Evolutionary conservation across 495 filamentous ascomycete genomes (phyloP), one percentile per base, ranked within the genome.

Genomic region (Terfezia boudieri): DNA sequence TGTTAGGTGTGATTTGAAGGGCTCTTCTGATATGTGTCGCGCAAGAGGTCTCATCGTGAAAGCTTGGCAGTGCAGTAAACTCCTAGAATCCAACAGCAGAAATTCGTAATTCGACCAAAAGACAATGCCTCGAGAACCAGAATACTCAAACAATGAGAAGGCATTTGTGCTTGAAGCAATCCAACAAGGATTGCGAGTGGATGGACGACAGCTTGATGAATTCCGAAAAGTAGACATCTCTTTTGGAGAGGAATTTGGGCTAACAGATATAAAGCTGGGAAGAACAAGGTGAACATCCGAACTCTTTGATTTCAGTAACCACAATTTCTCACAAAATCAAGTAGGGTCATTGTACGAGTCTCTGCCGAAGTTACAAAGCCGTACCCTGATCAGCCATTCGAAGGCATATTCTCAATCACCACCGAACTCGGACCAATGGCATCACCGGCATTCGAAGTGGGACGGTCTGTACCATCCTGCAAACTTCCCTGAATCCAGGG

Each of bases 371-470:
- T 96, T 46, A 79, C 81, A 14, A 75, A 81, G 53, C 90, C 90
- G 41, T 85, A 78, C 64, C 70, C 81, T 49, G 89, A 95, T 66
- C 81, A 89, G 26, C 87, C 86, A 51, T 94, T 94, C 61, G 89
- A 95, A 64, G 90, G 90, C 63, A 74, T 90, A 64, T 95, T 96
- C 69, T 83, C 76, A 53, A 95, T 98, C 64, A 75, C 78, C 35
- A 80, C 87, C 56, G 90, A 98, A 67, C 76, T 98, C 58, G 81
- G 78, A 51, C 83, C 86, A n/a, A 87, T 98, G 82, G 80, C 83
- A 22, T 87, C 86, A 32, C 87, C 90, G 11, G 79, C 83, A 26
- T 92, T 92, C 73, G 88, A 94, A 67, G 76, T 82, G 59, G 83
- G 83, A 66, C 75, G 86, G 72, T 84, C 76, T 60, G 73, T 55